Conservation (phyloP, 129 eudicot genomes). For the Chrysanthemum makinoi region DNA sequence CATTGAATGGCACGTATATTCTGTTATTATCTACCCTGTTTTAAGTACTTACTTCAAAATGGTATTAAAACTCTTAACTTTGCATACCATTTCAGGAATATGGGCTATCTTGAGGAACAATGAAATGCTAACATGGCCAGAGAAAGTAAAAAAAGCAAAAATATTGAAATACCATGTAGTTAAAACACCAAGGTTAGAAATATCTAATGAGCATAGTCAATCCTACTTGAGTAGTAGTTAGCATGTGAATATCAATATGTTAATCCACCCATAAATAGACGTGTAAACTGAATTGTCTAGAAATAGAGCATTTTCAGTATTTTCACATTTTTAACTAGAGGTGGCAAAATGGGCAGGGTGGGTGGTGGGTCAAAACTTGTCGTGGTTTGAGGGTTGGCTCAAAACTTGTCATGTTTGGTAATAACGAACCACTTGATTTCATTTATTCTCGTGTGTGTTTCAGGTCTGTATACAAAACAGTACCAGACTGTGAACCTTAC, state of each 20-base stretch:
- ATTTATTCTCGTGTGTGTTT: slow-evolving; percentile 1
- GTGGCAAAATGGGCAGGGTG: not conserved
- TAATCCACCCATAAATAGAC: too few relatives aligned
- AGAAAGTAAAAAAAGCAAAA: too few relatives aligned
- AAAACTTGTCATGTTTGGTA: too few relatives aligned
- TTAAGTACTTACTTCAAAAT: slow-evolving; percentile 38
- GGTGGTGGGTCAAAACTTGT: too few relatives aligned
- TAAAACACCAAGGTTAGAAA: slow-evolving; percentile 85
- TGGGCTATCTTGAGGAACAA: too few relatives aligned
- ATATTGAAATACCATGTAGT: too few relatives aligned
- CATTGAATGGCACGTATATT: slow-evolving; percentile 64
- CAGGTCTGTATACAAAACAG: slow-evolving; percentile 96
- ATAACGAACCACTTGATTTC: not conserved
- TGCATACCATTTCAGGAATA: too few relatives aligned
- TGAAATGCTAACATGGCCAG: too few relatives aligned
- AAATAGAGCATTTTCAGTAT: not conserved
- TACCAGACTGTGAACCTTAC: slow-evolving; percentile 90
- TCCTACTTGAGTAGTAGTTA: not conserved
- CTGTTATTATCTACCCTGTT: not conserved
- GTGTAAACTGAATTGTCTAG: not conserved
- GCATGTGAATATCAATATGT: not conserved
- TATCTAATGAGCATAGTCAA: not conserved
- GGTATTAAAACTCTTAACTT: slow-evolving; percentile 90
- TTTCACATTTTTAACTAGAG: not conserved
- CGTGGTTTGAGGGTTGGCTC: too few relatives aligned